Evolutionary conservation across 2,329 filamentous ascomycete species (phyloP), one percentile per base, ranked within the genome.

Genomic region (Elsinoe ampelina): DNA sequence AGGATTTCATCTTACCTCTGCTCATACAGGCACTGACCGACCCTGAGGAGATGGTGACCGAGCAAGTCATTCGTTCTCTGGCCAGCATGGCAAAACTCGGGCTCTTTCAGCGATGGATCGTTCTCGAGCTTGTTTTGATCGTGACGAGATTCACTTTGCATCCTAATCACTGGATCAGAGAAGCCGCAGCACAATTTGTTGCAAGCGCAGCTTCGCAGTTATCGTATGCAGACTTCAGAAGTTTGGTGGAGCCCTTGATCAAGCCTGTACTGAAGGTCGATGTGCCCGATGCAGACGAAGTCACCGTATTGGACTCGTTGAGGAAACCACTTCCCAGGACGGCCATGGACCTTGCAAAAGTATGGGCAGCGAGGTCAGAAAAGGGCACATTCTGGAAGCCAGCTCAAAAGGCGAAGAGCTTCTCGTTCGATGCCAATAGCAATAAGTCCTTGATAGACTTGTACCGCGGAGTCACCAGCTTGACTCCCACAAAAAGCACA

Each of bases 11-110:
- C 61, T 73, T 98, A 22, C 93, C 95, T 0, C 77, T 98, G 12
- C 96, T 98, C 89, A 81, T 96, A 2, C 93, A 96, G 70, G 92
- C 93, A 6, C 76, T 98, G 64, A 89, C 90, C 0, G 93, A 98
- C 62, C 82, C 88, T 0, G 93, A 98, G 70, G 92, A 96, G 64
- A 92, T 89, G 67, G 93, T 98, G 1, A 85, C 98, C 11, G 90
- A 96, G 66, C 88, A 87, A 57, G 91, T 92, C 1, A 77, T 98
- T 30, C 84, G 93, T 62, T 93, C 92, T 0, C 77, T 98, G 48
- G 89, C 90, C 1, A 86, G 88, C 59, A 88, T 98, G 75, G 90
- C 92, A 7, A 85, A 87, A 55, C 77, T 98, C 17, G 95, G 93
- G 0, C 76, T 98, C 0, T 82, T 98, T 47, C 92, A 95, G 54